Base-by-base conservation (phyloP, 805 yeast genomes). In the Groenewaldozyma salmanticensis region DNA sequence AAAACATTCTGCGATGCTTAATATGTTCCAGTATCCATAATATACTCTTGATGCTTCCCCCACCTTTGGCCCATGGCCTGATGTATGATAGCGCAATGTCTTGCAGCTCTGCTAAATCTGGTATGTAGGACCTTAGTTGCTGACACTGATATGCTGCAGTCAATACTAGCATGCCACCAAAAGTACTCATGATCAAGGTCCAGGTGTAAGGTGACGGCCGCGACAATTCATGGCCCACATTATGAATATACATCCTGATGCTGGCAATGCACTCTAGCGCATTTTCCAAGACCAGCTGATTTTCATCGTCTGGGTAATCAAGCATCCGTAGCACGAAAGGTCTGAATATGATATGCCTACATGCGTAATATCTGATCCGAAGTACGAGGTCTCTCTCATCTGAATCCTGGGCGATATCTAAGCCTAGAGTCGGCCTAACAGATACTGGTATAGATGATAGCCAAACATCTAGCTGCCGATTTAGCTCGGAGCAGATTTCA, bases 401-500 rank as follows among this genome's bases (percentile, higher is more conserved):
- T n/a, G 21, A 18, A 4, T 31, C 27, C 16, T 33, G 22, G 3
- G 21, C 19, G 6, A 31, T 16, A 15, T 35, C 45, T 18, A 27
- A 16, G 11, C 33, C 45, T 13, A 42, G 19, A 13, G 21, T 24
- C 5, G 46, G 46, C 20, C 45, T 27, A 2, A 27, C 43, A 7
- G 33, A 19, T 19, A n/a, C 32, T 5, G 46, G 46, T 5, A 43
- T 43, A 4, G 46, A 43, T 11, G 39, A 37, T n/a, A 33, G 31
- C 46, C 46, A 43, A n/a, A 33, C 17, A 31, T 43, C 46, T 15
- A 43, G 33, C 33, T 43, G 46, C 3, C 46, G 20, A 21, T 35
- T 42, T 9, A 43, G 31, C 21, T 43, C 46, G 4, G 16, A 16
- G n/a, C 36, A 29, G 24, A 18, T 20, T 9, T 37, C 42, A 5